phyloP scores from a whole-genome alignment of 2,329 filamentous ascomycete genomes.

The Pseudogymnoascus sp. region DNA sequence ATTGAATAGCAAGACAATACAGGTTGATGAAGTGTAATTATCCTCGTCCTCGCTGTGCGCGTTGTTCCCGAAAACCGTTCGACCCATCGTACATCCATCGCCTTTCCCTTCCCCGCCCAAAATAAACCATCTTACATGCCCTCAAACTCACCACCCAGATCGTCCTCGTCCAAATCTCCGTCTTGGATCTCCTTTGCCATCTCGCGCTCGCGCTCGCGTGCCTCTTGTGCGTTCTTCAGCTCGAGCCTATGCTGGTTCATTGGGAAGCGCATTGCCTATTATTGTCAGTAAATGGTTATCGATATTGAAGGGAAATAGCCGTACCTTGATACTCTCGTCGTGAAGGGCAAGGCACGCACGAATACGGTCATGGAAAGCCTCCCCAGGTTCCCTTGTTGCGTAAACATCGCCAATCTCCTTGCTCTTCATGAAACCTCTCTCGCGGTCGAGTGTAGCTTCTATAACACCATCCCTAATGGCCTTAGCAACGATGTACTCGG shows the following conservation, averaged over 20 bases:
- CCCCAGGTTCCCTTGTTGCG: constrained; percentile 87
- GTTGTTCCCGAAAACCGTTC: constrained; percentile 9
- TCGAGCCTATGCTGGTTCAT: constrained; percentile 99
- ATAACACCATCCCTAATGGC: constrained; percentile 97
- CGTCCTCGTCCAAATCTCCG: constrained; percentile 92
- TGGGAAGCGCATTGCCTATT: constrained; percentile 91
- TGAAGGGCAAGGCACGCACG: constrained; percentile 84
- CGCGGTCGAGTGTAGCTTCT: constrained; percentile 87
- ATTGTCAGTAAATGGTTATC: constrained; percentile 12
- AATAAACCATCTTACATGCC: constrained; percentile 61
- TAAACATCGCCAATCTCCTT: constrained; percentile 96
- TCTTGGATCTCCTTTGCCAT: constrained; percentile 99
- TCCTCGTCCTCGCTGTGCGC: constrained; percentile 5
- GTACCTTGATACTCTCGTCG: constrained; percentile 95
- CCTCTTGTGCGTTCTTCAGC: constrained; percentile 96
- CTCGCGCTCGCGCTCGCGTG: constrained; percentile 91
- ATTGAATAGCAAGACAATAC: constrained; percentile 12
- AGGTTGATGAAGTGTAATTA: constrained; percentile 11
- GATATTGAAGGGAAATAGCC: constrained; percentile 21
- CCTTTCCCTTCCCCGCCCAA: constrained; percentile 1
- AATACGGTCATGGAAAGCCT: constrained; percentile 97
- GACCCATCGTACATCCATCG: constrained; percentile 12
- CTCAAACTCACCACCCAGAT: constrained; percentile 92
- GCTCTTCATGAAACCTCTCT: constrained; percentile 97
- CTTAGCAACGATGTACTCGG: constrained; percentile 98